phyloP scores from a whole-genome alignment of 768 basidiomycete genomes.

The Termitomyces sp. region DNA sequence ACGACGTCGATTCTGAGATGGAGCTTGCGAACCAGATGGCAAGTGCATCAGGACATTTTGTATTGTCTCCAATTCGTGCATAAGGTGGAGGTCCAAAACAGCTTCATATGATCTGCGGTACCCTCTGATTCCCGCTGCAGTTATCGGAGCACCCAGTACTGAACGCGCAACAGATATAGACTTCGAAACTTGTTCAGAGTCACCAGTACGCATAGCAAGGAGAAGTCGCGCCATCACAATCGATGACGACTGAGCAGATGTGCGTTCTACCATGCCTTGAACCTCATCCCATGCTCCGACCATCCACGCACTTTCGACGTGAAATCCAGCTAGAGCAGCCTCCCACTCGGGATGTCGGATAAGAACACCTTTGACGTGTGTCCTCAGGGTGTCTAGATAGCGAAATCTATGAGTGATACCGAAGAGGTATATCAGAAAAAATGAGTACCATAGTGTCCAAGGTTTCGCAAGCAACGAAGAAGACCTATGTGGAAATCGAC shows the following conservation, averaged over 20 bases:
- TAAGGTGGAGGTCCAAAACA: slow-evolving; percentile 77
- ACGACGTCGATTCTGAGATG: slow-evolving; percentile 28
- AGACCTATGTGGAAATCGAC: slow-evolving; percentile 87
- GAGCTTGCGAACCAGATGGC: slow-evolving; percentile 34
- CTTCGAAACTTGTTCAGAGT: slow-evolving; percentile 40
- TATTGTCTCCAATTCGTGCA: slow-evolving; percentile 81
- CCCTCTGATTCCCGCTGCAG: slow-evolving; percentile 72
- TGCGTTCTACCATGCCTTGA: slow-evolving; percentile 48
- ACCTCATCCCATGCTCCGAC: slow-evolving; percentile 92
- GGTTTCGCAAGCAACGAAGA: slow-evolving; percentile 84
- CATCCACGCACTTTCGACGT: slow-evolving; percentile 95
- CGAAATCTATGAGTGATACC: not conserved
- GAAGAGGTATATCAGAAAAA: not conserved
- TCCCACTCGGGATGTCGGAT: slow-evolving; percentile 86
- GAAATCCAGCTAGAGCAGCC: slow-evolving; percentile 70
- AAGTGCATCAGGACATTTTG: slow-evolving; percentile 38
- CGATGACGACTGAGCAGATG: slow-evolving; percentile 52
- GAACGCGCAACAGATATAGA: slow-evolving; percentile 64
- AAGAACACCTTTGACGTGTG: slow-evolving; percentile 90
- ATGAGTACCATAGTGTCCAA: slow-evolving; percentile 91
- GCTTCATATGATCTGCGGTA: slow-evolving; percentile 89
- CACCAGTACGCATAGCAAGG: slow-evolving; percentile 66
- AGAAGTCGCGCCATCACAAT: slow-evolving; percentile 77
- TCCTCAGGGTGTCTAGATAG: slow-evolving; percentile 82
- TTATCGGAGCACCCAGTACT: slow-evolving; percentile 75